Conservation (phyloP, 257 asterid genomes). For the Osmanthus fragrans region DNA sequence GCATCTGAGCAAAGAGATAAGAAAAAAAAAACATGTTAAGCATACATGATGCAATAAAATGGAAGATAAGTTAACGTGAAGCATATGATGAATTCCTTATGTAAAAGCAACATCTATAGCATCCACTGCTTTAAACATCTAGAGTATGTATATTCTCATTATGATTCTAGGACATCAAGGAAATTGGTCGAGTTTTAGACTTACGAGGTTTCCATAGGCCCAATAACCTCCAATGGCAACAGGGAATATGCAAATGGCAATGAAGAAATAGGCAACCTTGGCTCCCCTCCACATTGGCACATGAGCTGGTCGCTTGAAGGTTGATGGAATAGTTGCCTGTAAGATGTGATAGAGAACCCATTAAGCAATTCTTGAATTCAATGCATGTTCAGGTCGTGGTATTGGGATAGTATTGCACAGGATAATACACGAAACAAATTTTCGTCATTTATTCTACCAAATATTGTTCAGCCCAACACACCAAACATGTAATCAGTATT, state of each 20-base stretch:
- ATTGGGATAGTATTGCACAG: no score
- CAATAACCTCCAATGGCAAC: conserved; percentile 95
- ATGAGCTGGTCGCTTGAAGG: conserved; percentile 92
- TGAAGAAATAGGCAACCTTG: conserved; percentile 74
- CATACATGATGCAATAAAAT: not conserved
- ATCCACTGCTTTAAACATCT: no score
- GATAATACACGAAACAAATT: no score
- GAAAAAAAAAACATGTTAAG: not conserved
- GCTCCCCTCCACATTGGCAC: conserved; percentile 99
- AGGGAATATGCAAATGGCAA: conserved; percentile 91
- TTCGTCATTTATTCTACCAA: not conserved
- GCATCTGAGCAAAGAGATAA: conserved; percentile 61
- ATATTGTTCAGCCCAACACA: not conserved
- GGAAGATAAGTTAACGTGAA: not conserved
- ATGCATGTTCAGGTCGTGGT: not conserved
- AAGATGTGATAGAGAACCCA: conserved; percentile 13
- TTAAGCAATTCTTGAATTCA: not conserved
- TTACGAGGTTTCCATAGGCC: conserved; percentile 95
- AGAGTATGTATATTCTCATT: no score
- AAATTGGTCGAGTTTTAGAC: conserved; percentile 22
- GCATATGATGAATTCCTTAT: not conserved
- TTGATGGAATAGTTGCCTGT: conserved; percentile 99
- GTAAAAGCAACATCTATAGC: not conserved
- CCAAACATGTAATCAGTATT: not conserved
- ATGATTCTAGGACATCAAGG: not conserved